Conservation (phyloP, 2,329 filamentous ascomycete genomes). For the Aspergillus ochraceoroseus region DNA sequence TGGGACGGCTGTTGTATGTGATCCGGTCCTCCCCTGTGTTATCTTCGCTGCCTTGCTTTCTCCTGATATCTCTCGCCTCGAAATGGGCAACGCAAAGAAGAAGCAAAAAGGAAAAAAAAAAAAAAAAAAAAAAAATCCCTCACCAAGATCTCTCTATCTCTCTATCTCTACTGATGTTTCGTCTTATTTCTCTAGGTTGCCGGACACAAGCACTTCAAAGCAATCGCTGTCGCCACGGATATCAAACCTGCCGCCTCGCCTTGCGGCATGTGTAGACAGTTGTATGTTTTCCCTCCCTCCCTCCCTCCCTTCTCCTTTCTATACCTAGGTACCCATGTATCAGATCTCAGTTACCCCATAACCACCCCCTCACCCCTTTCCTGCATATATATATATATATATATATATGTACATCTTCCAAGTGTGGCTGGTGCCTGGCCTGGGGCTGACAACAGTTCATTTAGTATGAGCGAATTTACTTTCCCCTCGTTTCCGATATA, state of each 20-base stretch:
- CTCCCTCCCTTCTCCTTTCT: background rate
- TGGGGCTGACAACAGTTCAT: slow-evolving; percentile 8
- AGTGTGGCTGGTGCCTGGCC: background rate
- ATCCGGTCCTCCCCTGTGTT: slow-evolving; percentile 20
- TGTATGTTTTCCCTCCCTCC: slow-evolving; percentile 50
- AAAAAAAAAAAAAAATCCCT: too few species aligned
- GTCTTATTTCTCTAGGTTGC: slow-evolving; percentile 32
- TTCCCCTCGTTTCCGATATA: slow-evolving; percentile 67
- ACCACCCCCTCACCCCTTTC: too few species aligned
- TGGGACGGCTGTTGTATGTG: slow-evolving; percentile 63
- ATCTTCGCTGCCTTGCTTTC: background rate
- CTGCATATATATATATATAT: too few species aligned
- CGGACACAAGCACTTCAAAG: slow-evolving; percentile 59
- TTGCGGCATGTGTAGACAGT: slow-evolving; percentile 95
- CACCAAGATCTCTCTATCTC: too few species aligned
- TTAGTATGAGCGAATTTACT: slow-evolving; percentile 68
- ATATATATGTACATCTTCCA: background rate
- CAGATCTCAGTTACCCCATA: too few species aligned
- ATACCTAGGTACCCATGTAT: too few species aligned
- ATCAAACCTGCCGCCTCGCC: slow-evolving; percentile 63
- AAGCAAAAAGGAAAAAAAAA: too few species aligned
- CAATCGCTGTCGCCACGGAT: slow-evolving; percentile 81
- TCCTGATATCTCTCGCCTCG: background rate
- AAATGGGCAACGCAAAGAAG: slow-evolving; percentile 5
- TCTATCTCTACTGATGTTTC: too few species aligned